A percentile compares a stretch with the other conserved stretches of the same genome.
These are phyloP conservation scores for Arthrobotrys pseudoclavata DNA, from an alignment of 2,329 filamentous ascomycete species.

Conservation along the genomic window DNA sequence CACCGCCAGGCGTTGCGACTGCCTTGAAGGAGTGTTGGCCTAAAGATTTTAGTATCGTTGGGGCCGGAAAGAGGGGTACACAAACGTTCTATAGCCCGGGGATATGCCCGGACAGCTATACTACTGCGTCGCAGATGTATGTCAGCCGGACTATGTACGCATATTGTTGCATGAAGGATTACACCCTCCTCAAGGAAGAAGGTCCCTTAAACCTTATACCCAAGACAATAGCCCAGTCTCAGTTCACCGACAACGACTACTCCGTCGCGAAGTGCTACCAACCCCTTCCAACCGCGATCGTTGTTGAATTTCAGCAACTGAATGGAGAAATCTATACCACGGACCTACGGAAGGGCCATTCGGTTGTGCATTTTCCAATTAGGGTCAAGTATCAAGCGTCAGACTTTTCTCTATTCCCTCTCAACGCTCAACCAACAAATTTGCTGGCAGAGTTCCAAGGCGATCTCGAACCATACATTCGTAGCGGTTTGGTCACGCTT, in stretches of 20 bases:
- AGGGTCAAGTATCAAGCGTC: slow-evolving; percentile 40
- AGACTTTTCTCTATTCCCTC: slow-evolving; percentile 45
- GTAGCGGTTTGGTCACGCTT: slow-evolving; percentile 41
- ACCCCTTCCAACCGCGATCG: slow-evolving; percentile 20
- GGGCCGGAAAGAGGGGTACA: background rate
- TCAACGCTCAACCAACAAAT: slow-evolving; percentile 43
- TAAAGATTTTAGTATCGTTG: slow-evolving; percentile 1
- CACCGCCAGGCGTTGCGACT: background rate
- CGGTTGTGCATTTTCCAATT: slow-evolving; percentile 32
- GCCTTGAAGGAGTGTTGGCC: slow-evolving; percentile 39
- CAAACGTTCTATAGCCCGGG: slow-evolving; percentile 44
- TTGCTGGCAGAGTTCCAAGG: slow-evolving; percentile 21
- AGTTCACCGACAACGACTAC: slow-evolving; percentile 21
- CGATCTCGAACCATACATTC: slow-evolving; percentile 37
- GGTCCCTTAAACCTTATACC: slow-evolving; percentile 1
- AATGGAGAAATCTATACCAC: slow-evolving; percentile 41
- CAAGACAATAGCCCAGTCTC: background rate
- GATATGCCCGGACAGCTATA: slow-evolving; percentile 41
- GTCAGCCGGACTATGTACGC: slow-evolving; percentile 46
- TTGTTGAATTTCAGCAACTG: slow-evolving; percentile 6
- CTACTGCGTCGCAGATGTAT: slow-evolving; percentile 42
- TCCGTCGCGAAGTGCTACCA: slow-evolving; percentile 13
- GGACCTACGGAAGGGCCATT: slow-evolving; percentile 33
- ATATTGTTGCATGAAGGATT: slow-evolving; percentile 45
- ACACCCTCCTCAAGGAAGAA: slow-evolving; percentile 21